Conservation (phyloP, 2,329 filamentous ascomycete genomes). For the Cryoendolithus antarcticus region DNA sequence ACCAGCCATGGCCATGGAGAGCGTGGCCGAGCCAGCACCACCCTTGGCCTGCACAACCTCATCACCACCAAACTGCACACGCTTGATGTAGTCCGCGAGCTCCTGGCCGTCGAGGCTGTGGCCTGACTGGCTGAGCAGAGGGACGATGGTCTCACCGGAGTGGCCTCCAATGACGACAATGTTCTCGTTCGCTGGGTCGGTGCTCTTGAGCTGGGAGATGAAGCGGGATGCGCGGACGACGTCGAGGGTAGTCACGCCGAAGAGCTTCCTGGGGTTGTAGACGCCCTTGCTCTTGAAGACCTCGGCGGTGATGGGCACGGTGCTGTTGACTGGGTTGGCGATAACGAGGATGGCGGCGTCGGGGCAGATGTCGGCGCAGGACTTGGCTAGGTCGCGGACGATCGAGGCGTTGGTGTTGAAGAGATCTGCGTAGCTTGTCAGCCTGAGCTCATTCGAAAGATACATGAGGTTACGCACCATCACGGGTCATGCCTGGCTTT, state of each 20-base stretch:
- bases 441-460: not conserved
- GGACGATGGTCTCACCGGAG: conserved; percentile 96
- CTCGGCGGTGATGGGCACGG: conserved; percentile 93
- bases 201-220: conserved; percentile 85
- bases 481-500: conserved; percentile 99
- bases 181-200: conserved; percentile 83
- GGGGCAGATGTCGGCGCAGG: conserved; percentile 73
- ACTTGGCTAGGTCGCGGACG: conserved; percentile 95
- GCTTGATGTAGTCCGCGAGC: conserved; percentile 67
- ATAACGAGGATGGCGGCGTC: conserved; percentile 95
- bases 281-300: conserved; percentile 90
- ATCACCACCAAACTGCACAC: conserved; percentile 97
- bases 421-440: conserved; percentile 48
- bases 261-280: conserved; percentile 98
- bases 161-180: conserved; percentile 95
- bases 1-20: conserved; percentile 98
- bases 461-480: conserved; percentile 41
- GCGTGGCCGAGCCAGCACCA: conserved; percentile 88
- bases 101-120: conserved; percentile 73
- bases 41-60: conserved; percentile 99
- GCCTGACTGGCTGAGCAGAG: conserved; percentile 87
- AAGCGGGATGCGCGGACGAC: conserved; percentile 96
- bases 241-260: conserved; percentile 98
- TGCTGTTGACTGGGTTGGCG: conserved; percentile 98
- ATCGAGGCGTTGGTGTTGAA: conserved; percentile 99